Evolutionary conservation across 768 basidiomycete species (phyloP).

Genomic region (Russula compacta): DNA sequence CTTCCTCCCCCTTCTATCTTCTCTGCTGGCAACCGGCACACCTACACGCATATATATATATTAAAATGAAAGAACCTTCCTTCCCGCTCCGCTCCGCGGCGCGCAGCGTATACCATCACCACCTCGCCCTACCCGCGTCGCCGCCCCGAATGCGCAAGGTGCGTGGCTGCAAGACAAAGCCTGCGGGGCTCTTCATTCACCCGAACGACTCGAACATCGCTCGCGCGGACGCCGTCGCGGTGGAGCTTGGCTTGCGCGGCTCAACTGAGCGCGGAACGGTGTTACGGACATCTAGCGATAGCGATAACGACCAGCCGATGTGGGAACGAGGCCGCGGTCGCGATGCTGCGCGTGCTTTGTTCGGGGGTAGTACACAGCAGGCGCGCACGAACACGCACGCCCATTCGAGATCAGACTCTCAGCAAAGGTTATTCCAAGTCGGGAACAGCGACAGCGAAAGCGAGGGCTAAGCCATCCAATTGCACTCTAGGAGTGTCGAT

Average conservation of each 20-base stretch:
- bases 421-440: slow-evolving; percentile 13
- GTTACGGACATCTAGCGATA: slow-evolving; percentile 29
- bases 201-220: slow-evolving; percentile 54
- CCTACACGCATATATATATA: too few relatives aligned
- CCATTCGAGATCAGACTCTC: slow-evolving; percentile 6
- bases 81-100: not conserved
- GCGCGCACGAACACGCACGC: not conserved
- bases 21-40: not conserved
- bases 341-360: slow-evolving; percentile 40
- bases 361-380: slow-evolving; percentile 22
- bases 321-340: slow-evolving; percentile 48
- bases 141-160: slow-evolving; percentile 24
- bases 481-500: not conserved
- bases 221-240: slow-evolving; percentile 54
- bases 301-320: slow-evolving; percentile 18
- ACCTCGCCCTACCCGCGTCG: not conserved
- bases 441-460: slow-evolving; percentile 17
- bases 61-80: not conserved
- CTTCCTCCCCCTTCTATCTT: not conserved
- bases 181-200: slow-evolving; percentile 46
- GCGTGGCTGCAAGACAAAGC: slow-evolving; percentile 41
- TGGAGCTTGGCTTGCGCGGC: slow-evolving; percentile 42
- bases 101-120: slow-evolving; percentile 1
- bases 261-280: slow-evolving; percentile 41
- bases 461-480: not conserved